Evolutionary conservation across 352 stramenopile genomes (phyloP).

Genomic region (Globisporangium polare): DNA sequence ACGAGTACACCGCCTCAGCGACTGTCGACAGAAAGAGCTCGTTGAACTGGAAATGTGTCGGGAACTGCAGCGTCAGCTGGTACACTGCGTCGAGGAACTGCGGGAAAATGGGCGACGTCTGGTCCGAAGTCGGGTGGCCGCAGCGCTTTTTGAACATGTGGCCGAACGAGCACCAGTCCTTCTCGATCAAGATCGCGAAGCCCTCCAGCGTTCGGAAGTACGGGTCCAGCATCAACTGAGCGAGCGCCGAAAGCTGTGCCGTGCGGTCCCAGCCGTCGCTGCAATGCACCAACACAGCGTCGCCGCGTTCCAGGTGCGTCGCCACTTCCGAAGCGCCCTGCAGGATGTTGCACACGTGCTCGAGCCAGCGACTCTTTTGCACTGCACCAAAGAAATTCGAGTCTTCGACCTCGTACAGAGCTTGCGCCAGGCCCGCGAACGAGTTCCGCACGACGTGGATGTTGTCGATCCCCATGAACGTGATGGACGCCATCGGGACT

Average conservation of each 20-base stretch:
- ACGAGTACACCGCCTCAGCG: conserved; percentile 96
- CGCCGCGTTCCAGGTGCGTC: conserved; percentile 66
- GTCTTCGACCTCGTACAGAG: conserved; percentile 81
- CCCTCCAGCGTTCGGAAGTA: conserved; percentile 77
- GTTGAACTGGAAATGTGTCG: conserved; percentile 98
- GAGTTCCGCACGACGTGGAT: conserved; percentile 83
- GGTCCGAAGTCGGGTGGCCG: conserved; percentile 79
- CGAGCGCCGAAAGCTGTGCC: conserved; percentile 65
- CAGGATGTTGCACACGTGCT: conserved; percentile 79
- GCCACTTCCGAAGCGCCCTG: conserved; percentile 72
- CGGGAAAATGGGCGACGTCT: conserved; percentile 98
- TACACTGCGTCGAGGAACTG: conserved; percentile 99
- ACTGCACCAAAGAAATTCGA: conserved; percentile 84
- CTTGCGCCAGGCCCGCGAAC: conserved; percentile 61
- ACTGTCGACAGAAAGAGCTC: conserved; percentile 90
- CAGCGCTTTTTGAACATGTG: conserved; percentile 86
- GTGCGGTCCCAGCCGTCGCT: conserved; percentile 86
- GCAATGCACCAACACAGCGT: conserved; percentile 79
- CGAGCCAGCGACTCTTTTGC: conserved; percentile 81
- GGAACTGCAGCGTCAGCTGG: conserved; percentile 96
- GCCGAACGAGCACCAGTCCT: conserved; percentile 87
- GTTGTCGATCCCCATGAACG: conserved; percentile 88
- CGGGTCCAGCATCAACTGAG: conserved; percentile 83
- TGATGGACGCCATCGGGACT: conserved; percentile 66
- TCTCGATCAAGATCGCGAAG: conserved; percentile 80